Base-by-base conservation (phyloP, 768 basidiomycete species). In the Daedaleopsis nitida region DNA sequence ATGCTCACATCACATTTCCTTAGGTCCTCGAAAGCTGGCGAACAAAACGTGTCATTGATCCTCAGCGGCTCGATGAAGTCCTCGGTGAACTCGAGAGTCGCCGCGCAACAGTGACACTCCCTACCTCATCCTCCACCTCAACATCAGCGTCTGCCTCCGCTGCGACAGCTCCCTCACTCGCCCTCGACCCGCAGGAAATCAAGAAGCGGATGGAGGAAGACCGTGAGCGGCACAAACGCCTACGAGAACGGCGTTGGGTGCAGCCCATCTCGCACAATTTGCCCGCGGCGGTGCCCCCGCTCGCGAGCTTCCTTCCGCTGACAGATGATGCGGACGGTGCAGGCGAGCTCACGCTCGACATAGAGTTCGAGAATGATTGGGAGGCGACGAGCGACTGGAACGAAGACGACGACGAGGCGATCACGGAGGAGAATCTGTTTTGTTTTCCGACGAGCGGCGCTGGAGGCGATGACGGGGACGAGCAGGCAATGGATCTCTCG, bases 1-100 rank as follows among this genome's bases (percentile, higher is more conserved):
- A 3, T n/a, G 32, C 51, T 51, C 3, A 42, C 39, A 42, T 50
- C 27, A n/a, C 45, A 54, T 49, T 32, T 10, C 53, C 32, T 7
- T 62, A 95, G 94, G 93, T 96, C 32, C 80, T 97, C n/a, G 92
- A 95, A 72, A 93, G 83, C 65, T 96, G 94, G 93, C 78, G 92
- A 43, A 87, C 80, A 61, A 94, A 95, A 74, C 86, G 94, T 19
- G 83, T 94, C 14, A 78, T 96, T 27, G 91, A 94, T 60, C 86
- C 91, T 0, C 85, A 87, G 68, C 84, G 83, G 21, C 79, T 96
- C 13, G 92, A 95, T 48, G 83, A 90, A 17, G 85, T 85, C 13
- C 73, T 96, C 27, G 68, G 82, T 0, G 69, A 76, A 0, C 82
- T 94, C 17, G 79, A 84, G 39, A 70, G 76, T 11, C 84, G 90